A percentile compares a stretch with the other conserved stretches of the same genome.
Conservation (phyloP, 2,329 filamentous ascomycete species). For the Septoria linicola region DNA sequence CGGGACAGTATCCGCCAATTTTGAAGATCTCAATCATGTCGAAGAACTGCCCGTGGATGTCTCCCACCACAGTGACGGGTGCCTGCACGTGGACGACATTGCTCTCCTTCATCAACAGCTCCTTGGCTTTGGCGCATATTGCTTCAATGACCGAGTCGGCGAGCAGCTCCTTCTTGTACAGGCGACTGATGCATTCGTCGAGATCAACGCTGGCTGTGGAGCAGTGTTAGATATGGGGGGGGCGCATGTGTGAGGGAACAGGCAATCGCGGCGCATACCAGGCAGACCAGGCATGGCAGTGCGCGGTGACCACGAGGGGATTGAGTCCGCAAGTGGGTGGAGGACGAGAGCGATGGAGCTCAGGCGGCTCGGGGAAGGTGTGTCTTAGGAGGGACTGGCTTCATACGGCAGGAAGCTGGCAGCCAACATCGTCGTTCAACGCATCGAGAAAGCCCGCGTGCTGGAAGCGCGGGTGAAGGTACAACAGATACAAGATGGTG, state of each 20-base stretch:
- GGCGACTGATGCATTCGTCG: slow-evolving; percentile 94
- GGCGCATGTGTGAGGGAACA: background rate
- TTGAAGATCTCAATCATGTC: slow-evolving; percentile 99
- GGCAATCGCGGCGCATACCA: slow-evolving; percentile 39
- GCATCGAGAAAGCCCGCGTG: slow-evolving; percentile 1
- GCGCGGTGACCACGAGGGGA: slow-evolving; percentile 19
- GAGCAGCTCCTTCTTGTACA: slow-evolving; percentile 95
- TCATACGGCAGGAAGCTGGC: slow-evolving; percentile 22
- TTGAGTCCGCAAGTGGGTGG: slow-evolving; percentile 11
- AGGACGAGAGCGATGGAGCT: slow-evolving; percentile 13
- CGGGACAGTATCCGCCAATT: slow-evolving; percentile 94
- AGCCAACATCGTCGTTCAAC: slow-evolving; percentile 22
- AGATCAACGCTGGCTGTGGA: slow-evolving; percentile 84
- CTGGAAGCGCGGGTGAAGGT: background rate
- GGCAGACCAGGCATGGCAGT: slow-evolving; percentile 56
- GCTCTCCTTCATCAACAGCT: slow-evolving; percentile 98
- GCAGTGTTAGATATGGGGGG: background rate
- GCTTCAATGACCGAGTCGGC: slow-evolving; percentile 98
- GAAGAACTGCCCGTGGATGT: slow-evolving; percentile 98
- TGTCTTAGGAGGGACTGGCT: slow-evolving; percentile 21
- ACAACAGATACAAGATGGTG: no score
- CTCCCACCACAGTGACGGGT: slow-evolving; percentile 93
- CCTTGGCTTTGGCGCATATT: slow-evolving; percentile 98
- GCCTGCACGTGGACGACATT: slow-evolving; percentile 97
- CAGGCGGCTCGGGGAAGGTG: background rate